Conservation (phyloP, 164 flowering plant species). For the Chimonanthus praecox region DNA sequence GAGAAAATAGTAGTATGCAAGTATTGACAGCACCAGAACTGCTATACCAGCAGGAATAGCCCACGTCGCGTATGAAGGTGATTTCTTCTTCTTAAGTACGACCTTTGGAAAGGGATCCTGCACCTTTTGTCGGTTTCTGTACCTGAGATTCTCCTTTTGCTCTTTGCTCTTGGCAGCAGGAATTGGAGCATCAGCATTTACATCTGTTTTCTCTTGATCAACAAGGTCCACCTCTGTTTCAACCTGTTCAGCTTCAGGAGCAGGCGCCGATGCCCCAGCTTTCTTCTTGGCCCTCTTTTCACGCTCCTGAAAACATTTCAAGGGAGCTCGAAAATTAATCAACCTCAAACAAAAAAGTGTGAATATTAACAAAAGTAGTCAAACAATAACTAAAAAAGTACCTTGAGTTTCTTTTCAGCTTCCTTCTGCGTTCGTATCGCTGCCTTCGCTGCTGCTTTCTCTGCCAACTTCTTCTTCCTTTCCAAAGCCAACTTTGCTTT, state of each 20-base stretch:
- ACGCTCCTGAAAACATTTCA: conserved; percentile 46
- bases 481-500: conserved; percentile 73
- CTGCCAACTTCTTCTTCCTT: conserved; percentile 38
- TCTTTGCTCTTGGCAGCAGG: conserved; percentile 34
- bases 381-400: background rate
- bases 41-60: conserved; percentile 43
- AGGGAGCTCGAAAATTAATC: background rate
- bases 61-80: conserved; percentile 63
- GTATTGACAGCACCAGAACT: conserved; percentile 28
- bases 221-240: conserved; percentile 29
- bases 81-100: conserved; percentile 62
- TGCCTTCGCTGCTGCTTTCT: conserved; percentile 57
- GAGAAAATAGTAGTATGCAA: conserved; percentile 43
- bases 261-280: conserved; percentile 29
- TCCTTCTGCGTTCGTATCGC: conserved; percentile 78
- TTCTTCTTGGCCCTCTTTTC: conserved; percentile 85
- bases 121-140: conserved; percentile 42
- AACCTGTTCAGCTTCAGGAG: conserved; percentile 24
- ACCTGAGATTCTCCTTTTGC: conserved; percentile 42
- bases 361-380: background rate
- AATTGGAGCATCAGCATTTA: conserved; percentile 27
- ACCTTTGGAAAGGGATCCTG: conserved; percentile 55
- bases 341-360: background rate
- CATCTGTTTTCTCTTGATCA: conserved; percentile 40
- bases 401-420: conserved; percentile 94